Evolutionary conservation across 345 rosid genomes (phyloP), one percentile per base, ranked within the genome.

Genomic region (Salix arbutifolia): DNA sequence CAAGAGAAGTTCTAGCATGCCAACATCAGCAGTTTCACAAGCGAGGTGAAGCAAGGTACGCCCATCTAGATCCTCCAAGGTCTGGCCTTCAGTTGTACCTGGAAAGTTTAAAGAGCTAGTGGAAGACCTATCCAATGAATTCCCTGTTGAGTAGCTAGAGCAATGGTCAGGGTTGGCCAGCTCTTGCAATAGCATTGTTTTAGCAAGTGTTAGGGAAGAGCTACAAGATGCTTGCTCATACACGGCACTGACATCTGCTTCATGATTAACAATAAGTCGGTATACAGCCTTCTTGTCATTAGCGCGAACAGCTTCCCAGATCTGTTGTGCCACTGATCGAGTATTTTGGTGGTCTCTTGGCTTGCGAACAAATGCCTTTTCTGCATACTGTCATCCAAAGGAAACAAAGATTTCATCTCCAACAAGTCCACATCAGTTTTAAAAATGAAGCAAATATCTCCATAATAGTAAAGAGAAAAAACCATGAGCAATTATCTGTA

Each of bases 281-380:
- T 96, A 96, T 61, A 92, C 90, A 53, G 98, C 89, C 79, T 94
- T 94, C 85, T 90, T 96, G 85, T 96, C 97, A 84, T 92, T 94
- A 38, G 87, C 84, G 79, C 91, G 88, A 67, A 94, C 97, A 72
- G 88, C 98, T 30, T 96, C 99, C 97, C 94, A 88, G 73, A 96
- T 88, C 81, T 88, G 95, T 46, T 89, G 93, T 19, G 87, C 87
- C 67, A 85, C 84, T 68, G 93, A 72, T 52, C 83, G 88, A 67
- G 87, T 82, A 81, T 83, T 80, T 10, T 86, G 87, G 5, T 81
- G 78, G 60, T 94, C 94, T 80, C 87, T 91, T 8, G 88, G 88
- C 80, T 86, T 91, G 82, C 97, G 89, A 77, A 96, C 87, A 86
- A 89, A 92, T 65, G 92, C 76, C 90, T 94, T 94, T 74, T 90